Evolutionary conservation across 805 yeast species (phyloP).

Genomic region (Millerozyma miso): DNA sequence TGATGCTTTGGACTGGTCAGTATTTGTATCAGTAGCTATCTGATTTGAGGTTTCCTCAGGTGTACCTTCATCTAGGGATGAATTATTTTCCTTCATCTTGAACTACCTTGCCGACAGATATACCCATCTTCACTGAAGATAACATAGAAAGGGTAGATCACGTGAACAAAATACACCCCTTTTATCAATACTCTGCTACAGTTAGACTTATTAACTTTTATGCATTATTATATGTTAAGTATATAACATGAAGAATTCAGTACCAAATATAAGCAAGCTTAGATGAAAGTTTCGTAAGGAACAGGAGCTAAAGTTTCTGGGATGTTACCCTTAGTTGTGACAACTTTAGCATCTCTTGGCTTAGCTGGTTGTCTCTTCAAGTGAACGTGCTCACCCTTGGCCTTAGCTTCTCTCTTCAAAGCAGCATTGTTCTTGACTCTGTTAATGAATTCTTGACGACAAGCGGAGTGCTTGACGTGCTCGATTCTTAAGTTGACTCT

Average conservation of each 20-base stretch:
- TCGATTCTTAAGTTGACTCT: slow-evolving; percentile 98
- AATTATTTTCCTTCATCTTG: slow-evolving; percentile 1
- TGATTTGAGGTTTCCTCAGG: neutral
- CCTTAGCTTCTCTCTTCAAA: slow-evolving; percentile 90
- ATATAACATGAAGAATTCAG: neutral
- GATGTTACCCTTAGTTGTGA: slow-evolving; percentile 74
- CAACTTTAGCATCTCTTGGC: slow-evolving; percentile 91
- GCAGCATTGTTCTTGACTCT: slow-evolving; percentile 98
- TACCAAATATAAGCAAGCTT: slow-evolving; percentile 27
- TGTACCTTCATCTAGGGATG: neutral
- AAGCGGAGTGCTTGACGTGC: slow-evolving; percentile 99
- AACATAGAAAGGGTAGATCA: neutral
- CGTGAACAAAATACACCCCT: too few species aligned
- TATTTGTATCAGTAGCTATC: neutral
- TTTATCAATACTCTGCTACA: too few species aligned
- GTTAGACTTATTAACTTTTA: neutral
- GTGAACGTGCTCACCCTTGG: slow-evolving; percentile 81
- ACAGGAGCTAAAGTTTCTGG: slow-evolving; percentile 99
- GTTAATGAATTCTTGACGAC: slow-evolving; percentile 98
- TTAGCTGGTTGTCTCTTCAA: slow-evolving; percentile 98
- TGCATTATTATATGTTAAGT: slow-evolving; percentile 8
- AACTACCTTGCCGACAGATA: neutral
- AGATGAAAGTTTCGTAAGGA: slow-evolving; percentile 99
- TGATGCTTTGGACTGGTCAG: slow-evolving; percentile 6
- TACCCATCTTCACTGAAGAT: neutral